Percentiles rank a stretch among this genome's conserved stretches.
Conservation (phyloP, 2,329 filamentous ascomycete species). For the Colletotrichum siamense region DNA sequence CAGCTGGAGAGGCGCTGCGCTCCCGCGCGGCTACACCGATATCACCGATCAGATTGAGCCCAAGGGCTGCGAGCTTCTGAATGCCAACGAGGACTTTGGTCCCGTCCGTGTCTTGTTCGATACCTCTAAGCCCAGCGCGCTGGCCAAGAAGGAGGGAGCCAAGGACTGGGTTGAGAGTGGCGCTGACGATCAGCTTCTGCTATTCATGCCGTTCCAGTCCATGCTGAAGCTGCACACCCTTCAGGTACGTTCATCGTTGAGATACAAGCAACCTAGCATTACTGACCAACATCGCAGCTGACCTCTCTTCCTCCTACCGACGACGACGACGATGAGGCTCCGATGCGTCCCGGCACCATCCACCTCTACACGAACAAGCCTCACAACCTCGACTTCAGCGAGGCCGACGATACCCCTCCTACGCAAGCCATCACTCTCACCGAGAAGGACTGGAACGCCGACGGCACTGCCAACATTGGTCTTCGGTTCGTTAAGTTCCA, state of each 20-base stretch:
- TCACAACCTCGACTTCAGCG: conserved; percentile 92
- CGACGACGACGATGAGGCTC: conserved; percentile 73
- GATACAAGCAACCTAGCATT: background rate
- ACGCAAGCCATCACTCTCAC: conserved; percentile 81
- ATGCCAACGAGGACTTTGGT: conserved; percentile 80
- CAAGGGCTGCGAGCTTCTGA: conserved; percentile 84
- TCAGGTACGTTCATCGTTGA: conserved; percentile 52
- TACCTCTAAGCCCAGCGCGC: conserved; percentile 66
- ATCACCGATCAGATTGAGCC: conserved; percentile 83
- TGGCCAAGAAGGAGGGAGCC: conserved; percentile 59
- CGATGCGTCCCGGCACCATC: conserved; percentile 82
- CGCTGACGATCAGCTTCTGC: conserved; percentile 94
- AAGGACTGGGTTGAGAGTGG: conserved; percentile 96
- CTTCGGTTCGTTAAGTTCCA: conserved; percentile 98
- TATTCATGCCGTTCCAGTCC: conserved; percentile 89
- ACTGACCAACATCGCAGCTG: conserved; percentile 58
- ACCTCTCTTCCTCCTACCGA: conserved; percentile 75
- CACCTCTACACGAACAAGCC: conserved; percentile 88
- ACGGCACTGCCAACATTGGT: conserved; percentile 74
- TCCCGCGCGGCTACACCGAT: conserved; percentile 83
- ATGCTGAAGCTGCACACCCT: conserved; percentile 88
- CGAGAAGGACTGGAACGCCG: conserved; percentile 80
- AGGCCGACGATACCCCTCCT: conserved; percentile 84
- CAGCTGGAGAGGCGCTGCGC: conserved; percentile 74
- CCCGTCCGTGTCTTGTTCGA: conserved; percentile 77